Conservation (phyloP, 2,329 filamentous ascomycete species). For the Pseudocercospora crystallina region DNA sequence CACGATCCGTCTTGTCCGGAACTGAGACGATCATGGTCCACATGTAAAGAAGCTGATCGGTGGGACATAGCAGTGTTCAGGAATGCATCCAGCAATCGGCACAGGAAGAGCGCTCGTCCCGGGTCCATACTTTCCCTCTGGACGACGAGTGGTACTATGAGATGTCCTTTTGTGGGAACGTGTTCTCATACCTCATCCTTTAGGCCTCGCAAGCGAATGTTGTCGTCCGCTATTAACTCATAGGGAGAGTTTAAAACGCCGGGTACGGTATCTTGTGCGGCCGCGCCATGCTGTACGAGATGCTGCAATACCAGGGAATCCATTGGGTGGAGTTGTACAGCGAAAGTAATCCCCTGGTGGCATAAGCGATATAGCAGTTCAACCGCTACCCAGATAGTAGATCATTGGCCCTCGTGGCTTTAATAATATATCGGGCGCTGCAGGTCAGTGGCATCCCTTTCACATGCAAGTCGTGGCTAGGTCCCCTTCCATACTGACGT, state of each 20-base stretch:
- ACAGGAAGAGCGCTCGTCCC: no score
- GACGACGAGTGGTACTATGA: background rate
- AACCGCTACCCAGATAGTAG: background rate
- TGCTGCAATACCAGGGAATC: background rate
- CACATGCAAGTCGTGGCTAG: background rate
- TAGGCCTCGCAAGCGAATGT: no score
- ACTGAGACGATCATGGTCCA: background rate
- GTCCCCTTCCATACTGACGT: background rate
- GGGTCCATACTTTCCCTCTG: background rate
- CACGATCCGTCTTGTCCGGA: background rate
- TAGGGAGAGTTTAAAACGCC: no score
- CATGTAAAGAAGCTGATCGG: background rate
- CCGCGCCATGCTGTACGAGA: background rate
- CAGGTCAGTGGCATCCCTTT: background rate
- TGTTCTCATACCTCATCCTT: no score
- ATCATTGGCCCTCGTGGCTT: background rate
- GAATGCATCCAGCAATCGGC: background rate
- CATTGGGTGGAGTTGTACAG: background rate
- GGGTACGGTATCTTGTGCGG: no score
- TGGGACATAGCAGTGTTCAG: background rate
- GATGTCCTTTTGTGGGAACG: background rate
- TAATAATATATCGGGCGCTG: background rate
- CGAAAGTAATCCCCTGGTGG: background rate
- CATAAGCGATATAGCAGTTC: background rate
- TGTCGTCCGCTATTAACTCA: no score